Evolutionary conservation across 2,329 filamentous ascomycete species (phyloP).

Genomic region (Cadophora luteo-olivacea): DNA sequence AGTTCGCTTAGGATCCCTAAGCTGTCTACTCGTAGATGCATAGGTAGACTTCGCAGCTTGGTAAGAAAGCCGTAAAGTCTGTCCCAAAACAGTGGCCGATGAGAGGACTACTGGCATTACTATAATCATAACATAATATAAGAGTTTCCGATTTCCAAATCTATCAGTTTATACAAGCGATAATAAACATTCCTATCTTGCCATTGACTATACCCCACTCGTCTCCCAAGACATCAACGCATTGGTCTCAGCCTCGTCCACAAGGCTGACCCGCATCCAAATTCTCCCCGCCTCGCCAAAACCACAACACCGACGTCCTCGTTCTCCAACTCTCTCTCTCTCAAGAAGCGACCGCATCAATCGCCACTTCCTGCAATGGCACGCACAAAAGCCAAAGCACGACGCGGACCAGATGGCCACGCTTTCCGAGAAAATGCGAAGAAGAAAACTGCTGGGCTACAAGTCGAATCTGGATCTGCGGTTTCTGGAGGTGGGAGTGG

Average conservation of each 20-base stretch:
- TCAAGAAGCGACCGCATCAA: neutral
- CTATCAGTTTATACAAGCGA: no score
- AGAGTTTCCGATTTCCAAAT: no score
- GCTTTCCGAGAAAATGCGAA: conserved; percentile 20
- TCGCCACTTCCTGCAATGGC: conserved; percentile 24
- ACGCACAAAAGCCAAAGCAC: conserved; percentile 28
- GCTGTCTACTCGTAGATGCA: no score
- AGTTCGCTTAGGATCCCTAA: neutral
- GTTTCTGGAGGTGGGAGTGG: neutral
- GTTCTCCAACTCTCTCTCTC: conserved; percentile 28
- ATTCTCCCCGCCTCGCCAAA: conserved; percentile 1
- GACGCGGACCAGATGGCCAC: conserved; percentile 16
- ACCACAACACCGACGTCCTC: neutral
- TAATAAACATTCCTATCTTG: no score
- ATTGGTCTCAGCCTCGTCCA: conserved; percentile 6
- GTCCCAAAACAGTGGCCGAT: no score
- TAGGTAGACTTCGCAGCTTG: no score
- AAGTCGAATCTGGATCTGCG: conserved; percentile 12
- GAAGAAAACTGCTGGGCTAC: conserved; percentile 6
- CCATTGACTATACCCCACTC: no score
- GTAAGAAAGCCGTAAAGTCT: no score
- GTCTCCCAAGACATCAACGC: no score
- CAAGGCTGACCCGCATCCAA: conserved; percentile 5
- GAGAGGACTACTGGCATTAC: no score
- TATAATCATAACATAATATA: no score